Base-by-base conservation (phyloP, 352 stramenopile species). In the Bremia lactucae region DNA sequence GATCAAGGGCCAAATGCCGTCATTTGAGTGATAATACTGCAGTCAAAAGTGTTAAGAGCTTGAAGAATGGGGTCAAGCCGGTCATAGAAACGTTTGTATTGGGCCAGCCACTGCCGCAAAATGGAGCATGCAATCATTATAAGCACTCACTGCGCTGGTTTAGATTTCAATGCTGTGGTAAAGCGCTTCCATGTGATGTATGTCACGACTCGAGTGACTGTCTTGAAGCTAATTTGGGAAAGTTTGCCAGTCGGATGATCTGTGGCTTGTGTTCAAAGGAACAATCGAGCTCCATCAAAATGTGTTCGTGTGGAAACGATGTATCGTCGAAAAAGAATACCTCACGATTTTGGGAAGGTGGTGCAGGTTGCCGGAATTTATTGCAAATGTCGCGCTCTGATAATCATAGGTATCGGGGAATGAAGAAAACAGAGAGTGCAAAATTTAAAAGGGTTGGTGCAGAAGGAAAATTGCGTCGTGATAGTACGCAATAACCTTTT, bases 141-240 rank as follows among this genome's bases (percentile, higher is more conserved):
- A 74, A 73, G 36, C 70, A 87, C 43, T 92, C 79, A 29, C 49
- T 69, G 11, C 76, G 79, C 4, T 91, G 79, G 79, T 87, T 91
- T 52, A 68, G 76, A 15, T 91, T 91, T 51, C 79, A 88, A 42
- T 91, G 79, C 59, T 91, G 79, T 31, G 77, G 77, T 15, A 88
- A 87, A 42, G 64, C 67, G 8, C 87, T 87, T 40, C 68, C 76
- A 0, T 91, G 79, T 36, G 79, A 91, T 46, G 74, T 89, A 15
- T 91, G 79, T 38, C 79, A 91, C 45, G 72, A 84, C 38, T 59
- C 61, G 11, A 87, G 72, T 40, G 64, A 86, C 25, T 87, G 77
- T n/a, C 49, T 44, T 4, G 46, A 83, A 35, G 76, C 79, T 9
- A 86, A 80, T 39, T 52, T 74, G 24, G 79, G 74, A 11, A 86